Evolutionary conservation across 768 basidiomycete species (phyloP), one percentile per base, ranked within the genome.

Genomic region (Pilatotrama ljubarskyi): DNA sequence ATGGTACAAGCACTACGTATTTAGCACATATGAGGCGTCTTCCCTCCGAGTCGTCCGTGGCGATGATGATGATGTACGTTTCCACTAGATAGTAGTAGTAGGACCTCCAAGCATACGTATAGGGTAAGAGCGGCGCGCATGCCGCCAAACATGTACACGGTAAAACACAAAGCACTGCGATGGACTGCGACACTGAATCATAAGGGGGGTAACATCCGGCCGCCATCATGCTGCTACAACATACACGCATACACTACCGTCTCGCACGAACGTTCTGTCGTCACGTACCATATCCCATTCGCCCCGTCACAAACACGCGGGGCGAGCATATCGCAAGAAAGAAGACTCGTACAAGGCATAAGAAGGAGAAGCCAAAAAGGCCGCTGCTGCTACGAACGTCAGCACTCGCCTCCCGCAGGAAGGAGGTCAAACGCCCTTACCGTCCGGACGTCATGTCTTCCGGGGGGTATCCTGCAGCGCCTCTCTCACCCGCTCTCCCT

Each of bases 401-500:
- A 57, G 55, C 42, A 25, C 18, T 22, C 41, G n/a, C 18, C 32
- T 9, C 26, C 32, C 18, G 26, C 42, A 25, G 15, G 41, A 2
- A n/a, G 24, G 13, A 10, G 17, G 18, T 26, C 46, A 24, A 24
- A 24, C 46, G 46, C 18, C 18, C 37, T 54, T 5, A 43, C 49
- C 18, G 44, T 18, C 55, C 15, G 24, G 18, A 42, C 44, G n/a
- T 36, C 40, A 50, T 35, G 43, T 22, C 50, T 56, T 56, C 57
- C 61, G 55, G 24, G 44, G 61, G 50, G 56, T 58, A 48, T 50
- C 48, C 36, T 24, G 60, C 20, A 64, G 57, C 37, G 22, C 26
- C 50, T 55, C 54, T 37, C 56, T 35, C n/a, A 62, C 20, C 44
- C 48, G 55, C 53, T 59, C 61, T 25, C 57, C 59, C 14, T 56